Percentiles rank a stretch among this genome's conserved stretches.
Conservation (phyloP, 768 basidiomycete genomes). For the Boletus barrowsii region DNA sequence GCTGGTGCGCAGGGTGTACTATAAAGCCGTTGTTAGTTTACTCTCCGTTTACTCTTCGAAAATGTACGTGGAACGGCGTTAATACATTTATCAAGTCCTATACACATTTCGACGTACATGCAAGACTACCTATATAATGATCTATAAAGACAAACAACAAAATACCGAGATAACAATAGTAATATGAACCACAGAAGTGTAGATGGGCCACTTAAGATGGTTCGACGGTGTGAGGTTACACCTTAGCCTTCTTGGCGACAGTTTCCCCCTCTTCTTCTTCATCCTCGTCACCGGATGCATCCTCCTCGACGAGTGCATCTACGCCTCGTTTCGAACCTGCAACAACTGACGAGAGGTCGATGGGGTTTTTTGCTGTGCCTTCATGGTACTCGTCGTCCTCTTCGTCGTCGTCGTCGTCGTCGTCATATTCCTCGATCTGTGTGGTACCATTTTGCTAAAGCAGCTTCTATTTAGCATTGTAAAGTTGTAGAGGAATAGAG, state of each 20-base stretch:
- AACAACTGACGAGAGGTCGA: constrained; percentile 5
- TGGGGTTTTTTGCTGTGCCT: constrained; percentile 11
- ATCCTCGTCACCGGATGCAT: constrained; percentile 9
- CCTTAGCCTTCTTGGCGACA: constrained; percentile 25
- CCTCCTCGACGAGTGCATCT: constrained; percentile 19
- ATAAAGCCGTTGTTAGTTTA: too few relatives aligned
- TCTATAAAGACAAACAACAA: constrained; percentile 11
- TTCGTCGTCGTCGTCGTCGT: constrained; percentile 19
- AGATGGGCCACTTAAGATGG: neutral
- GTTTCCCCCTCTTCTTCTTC: constrained; percentile 6
- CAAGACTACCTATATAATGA: constrained; percentile 11
- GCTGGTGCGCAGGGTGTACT: too few relatives aligned
- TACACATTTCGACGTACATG: neutral
- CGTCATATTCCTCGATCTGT: constrained; percentile 2
- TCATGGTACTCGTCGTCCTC: constrained; percentile 22
- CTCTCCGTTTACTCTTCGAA: too few relatives aligned
- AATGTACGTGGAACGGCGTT: too few relatives aligned
- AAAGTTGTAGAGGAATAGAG: neutral
- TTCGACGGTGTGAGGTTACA: constrained; percentile 7
- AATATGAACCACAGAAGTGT: neutral
- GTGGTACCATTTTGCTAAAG: constrained; percentile 16
- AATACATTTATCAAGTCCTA: neutral
- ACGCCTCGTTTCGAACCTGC: constrained; percentile 26
- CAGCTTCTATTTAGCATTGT: neutral
- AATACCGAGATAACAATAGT: neutral